Conservation (phyloP, 2,329 filamentous ascomycete species). For the Tympanopsis confertula region DNA sequence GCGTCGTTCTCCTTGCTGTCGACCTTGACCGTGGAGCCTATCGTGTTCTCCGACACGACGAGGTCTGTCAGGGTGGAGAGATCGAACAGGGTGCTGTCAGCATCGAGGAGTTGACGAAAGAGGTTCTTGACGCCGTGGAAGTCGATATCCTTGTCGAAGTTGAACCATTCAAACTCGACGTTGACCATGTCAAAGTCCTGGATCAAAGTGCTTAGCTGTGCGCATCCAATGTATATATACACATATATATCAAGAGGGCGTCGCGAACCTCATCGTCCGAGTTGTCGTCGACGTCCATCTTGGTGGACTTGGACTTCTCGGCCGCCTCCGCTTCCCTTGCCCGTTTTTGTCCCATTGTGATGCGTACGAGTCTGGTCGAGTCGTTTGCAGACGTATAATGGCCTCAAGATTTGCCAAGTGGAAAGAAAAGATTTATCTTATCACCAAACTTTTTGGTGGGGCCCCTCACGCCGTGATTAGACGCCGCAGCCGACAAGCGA, state of each 20-base stretch:
- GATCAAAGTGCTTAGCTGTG: conserved; percentile 6
- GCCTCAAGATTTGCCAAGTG: no score
- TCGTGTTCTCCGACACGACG: conserved; percentile 72
- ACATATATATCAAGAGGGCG: conserved; percentile 3
- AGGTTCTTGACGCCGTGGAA: conserved; percentile 91
- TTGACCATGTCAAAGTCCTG: conserved; percentile 86
- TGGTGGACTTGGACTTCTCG: conserved; percentile 11
- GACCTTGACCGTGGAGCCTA: conserved; percentile 95
- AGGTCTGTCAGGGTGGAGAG: conserved; percentile 77
- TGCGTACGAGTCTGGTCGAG: background rate
- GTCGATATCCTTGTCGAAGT: conserved; percentile 77
- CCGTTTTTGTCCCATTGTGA: conserved; percentile 21
- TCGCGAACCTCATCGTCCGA: conserved; percentile 38
- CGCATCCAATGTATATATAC: background rate
- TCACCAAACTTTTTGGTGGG: no score
- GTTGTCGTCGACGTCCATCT: conserved; percentile 30
- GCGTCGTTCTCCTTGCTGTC: conserved; percentile 87
- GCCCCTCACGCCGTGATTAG: no score
- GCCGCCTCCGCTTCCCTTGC: conserved; percentile 18
- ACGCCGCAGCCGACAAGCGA: no score
- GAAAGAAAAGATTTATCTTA: no score
- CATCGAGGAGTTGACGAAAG: conserved; percentile 81
- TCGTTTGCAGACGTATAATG: conserved; percentile 2
- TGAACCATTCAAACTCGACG: conserved; percentile 98
- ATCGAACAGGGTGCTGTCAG: conserved; percentile 75